Base-by-base conservation (phyloP, 2,329 filamentous ascomycete genomes). In the Fusarium brevicatenulatum region DNA sequence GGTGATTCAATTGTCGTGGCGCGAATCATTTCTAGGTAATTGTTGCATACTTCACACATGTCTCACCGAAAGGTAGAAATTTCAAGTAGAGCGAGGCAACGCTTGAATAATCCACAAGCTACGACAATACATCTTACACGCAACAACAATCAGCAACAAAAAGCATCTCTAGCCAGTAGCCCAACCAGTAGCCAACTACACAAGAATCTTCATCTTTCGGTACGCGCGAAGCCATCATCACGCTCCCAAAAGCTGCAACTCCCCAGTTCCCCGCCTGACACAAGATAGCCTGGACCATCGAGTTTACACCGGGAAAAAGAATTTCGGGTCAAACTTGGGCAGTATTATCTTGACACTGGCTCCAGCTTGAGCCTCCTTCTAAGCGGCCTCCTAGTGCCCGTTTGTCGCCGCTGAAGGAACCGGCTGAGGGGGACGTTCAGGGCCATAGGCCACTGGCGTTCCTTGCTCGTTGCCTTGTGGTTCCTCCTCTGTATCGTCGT, bases 401-500 rank as follows among this genome's bases (percentile, higher is more conserved):
- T 87, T 87, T 69, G 82, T 82, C 16, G 81, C 78, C 52, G 80
- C 74, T 57, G 79, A 77, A 43, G 80, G 76, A 52, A 76, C 73
- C 44, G 79, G 77, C 64, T 81, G 81, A 59, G 85, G 86, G 46
- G 86, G 86, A 49, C 86, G 82, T 75, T 87, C 86, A 21, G 86
- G 85, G 16, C 85, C 85, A 68, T 84, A 87, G 11, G 84, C 79
- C 54, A 86, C 82, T 13, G 82, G 83, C 44, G 80, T 78, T 49
- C 69, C 78, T 54, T 80, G 79, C 52, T 81, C 78, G 63, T 77
- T 73, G 65, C 82, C 69, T 65, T 83, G 84, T 50, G 80, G 74
- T 71, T 88, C 86, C 71, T 88, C 87, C 74, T 88, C 87, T 30
- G 85, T 88, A 63, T 88, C 87, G 73, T 92, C 89, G 77, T 92